Base-by-base conservation (phyloP, 441 rosid species). In the Brassica hybrid region DNA sequence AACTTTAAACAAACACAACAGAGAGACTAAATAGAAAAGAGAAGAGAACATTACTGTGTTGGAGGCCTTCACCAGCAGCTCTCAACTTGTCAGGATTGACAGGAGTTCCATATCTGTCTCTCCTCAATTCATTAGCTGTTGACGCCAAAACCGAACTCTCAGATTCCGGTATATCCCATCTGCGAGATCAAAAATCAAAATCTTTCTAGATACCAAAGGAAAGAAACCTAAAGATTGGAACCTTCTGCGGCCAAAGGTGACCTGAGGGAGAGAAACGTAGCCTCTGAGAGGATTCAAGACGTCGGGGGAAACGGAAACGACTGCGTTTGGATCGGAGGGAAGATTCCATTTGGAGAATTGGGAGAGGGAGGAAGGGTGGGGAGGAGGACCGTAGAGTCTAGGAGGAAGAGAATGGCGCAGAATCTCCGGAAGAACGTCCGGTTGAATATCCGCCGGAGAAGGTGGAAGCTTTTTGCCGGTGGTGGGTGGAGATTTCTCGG, bases 181-280 rank as follows among this genome's bases (percentile, higher is more conserved):
- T 95, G 81, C 84, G 79, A 43, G 10, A 30, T 43, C 50, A 4
- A 69, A 36, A 52, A 67, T 62, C 27, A 4, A 16, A 14, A 43
- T 4, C 3, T 19, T 61, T 5, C 48, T 34, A 25, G 45, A 14
- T 54, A 76, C 21, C 67, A 21, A 48, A 70, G 11, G 14, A 71
- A 67, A 27, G 19, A 18, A 76, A 66, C 23, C 23, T 60, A 11
- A 52, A 45, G 45, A 7, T 27, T 8, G 0, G 4, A 5, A 91
- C 99, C 99, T 93, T 87, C 80, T 89, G 67, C 94, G 97, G 60
- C 98, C 99, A 69, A 93, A 89, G 1, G 96, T 89, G 86, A 93
- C 98, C 80, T 88, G 97, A 62, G 98, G 99, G 67, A 95, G 79
- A 65, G 95, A 86, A 2, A 95, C 62, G 59, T 88, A 89, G 79